Percentiles rank a stretch among this genome's conserved stretches.
phyloP scores from a whole-genome alignment of 371 early-diverging fungal genomes.

The Mucor mucedo region DNA sequence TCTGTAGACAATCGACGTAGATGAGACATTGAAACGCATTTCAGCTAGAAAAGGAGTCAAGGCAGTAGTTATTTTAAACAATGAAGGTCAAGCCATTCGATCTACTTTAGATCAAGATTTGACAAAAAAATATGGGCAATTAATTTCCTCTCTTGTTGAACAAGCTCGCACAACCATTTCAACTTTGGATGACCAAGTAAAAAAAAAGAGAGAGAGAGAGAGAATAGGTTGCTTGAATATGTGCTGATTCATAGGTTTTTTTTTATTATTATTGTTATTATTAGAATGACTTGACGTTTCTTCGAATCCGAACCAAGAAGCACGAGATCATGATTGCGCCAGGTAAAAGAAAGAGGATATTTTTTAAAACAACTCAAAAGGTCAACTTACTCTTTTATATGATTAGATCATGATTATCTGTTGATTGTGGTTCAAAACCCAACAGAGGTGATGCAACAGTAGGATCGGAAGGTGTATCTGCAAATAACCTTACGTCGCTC shows the following conservation, averaged over 20 bases:
- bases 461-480: neutral
- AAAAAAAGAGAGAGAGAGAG: neutral
- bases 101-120: constrained; percentile 84
- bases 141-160: constrained; percentile 41
- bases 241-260: too few species aligned
- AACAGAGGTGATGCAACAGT: constrained; percentile 42
- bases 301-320: constrained; percentile 90
- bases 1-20: constrained; percentile 71
- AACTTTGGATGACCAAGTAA: constrained; percentile 47
- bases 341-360: constrained; percentile 49
- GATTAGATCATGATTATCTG: constrained; percentile 83
- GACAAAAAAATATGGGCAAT: constrained; percentile 74
- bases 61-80: constrained; percentile 78
- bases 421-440: constrained; percentile 91
- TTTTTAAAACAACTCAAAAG: neutral
- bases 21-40: constrained; percentile 91
- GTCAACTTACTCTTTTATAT: neutral
- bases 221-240: too few species aligned
- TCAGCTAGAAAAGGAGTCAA: constrained; percentile 83
- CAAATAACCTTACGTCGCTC: constrained; percentile 21
- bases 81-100: constrained; percentile 84
- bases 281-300: constrained; percentile 91
- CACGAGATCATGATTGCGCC: constrained; percentile 96
- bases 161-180: constrained; percentile 42
- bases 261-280: neutral